Evolutionary conservation across 495 filamentous ascomycete genomes (phyloP).

Genomic region (Penicillium canescens): DNA sequence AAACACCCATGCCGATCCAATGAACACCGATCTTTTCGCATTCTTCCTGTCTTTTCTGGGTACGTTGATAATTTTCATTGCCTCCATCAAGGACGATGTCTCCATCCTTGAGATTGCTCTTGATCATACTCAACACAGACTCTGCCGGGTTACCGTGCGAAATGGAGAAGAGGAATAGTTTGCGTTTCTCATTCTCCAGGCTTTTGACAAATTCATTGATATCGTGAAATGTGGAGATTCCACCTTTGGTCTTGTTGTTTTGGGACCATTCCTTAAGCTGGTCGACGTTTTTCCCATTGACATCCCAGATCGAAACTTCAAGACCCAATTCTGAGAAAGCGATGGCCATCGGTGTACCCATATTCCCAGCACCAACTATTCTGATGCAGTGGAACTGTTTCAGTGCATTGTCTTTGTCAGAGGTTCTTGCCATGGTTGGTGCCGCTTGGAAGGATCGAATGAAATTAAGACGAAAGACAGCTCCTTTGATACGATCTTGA

Average conservation of each 20-base stretch:
- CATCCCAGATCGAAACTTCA: constrained; percentile 61
- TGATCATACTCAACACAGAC: constrained; percentile 58
- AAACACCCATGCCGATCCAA: constrained; percentile 69
- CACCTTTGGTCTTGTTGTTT: constrained; percentile 26
- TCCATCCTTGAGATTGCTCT: constrained; percentile 53
- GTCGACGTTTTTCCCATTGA: constrained; percentile 48
- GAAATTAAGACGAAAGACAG: background rate
- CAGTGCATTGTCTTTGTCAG: constrained; percentile 16
- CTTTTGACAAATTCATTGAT: constrained; percentile 40
- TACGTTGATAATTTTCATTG: constrained; percentile 68
- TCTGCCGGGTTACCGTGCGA: constrained; percentile 67
- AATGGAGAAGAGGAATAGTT: constrained; percentile 65
- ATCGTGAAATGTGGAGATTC: constrained; percentile 32
- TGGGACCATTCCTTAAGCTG: constrained; percentile 24
- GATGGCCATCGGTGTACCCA: constrained; percentile 65
- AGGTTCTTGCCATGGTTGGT: background rate
- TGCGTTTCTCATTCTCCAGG: constrained; percentile 33
- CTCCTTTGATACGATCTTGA: background rate
- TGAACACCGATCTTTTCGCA: constrained; percentile 53
- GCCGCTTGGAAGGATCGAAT: background rate
- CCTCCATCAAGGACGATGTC: constrained; percentile 72
- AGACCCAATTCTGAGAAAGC: constrained; percentile 62
- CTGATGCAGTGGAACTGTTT: constrained; percentile 47
- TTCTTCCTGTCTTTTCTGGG: constrained; percentile 61
- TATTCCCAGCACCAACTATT: constrained; percentile 62